Percentiles rank a stretch among this genome's conserved stretches.
Conservation (phyloP, 169 alveolate genomes). For the Plasmodium blacklocki region DNA sequence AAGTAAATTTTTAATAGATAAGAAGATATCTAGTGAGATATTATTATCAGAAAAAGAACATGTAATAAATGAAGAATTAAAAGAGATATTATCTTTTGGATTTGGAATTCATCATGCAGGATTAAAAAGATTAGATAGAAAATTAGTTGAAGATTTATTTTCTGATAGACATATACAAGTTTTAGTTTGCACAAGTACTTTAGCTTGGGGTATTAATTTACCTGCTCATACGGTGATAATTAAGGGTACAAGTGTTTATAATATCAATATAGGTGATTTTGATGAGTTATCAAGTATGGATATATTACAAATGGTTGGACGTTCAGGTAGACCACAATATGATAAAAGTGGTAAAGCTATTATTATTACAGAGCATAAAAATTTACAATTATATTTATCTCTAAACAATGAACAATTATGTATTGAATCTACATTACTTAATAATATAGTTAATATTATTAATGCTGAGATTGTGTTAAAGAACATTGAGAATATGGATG, state of each 20-base stretch:
- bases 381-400: conserved; percentile 96
- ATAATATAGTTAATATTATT: conserved; percentile 95
- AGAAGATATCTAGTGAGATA: conserved; percentile 93
- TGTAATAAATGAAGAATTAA: conserved; percentile 91
- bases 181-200: conserved; percentile 98
- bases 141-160: conserved; percentile 98
- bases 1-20: conserved; percentile 89
- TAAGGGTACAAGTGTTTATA: conserved; percentile 99
- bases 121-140: conserved; percentile 96
- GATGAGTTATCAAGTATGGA: conserved; percentile 98
- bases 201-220: conserved; percentile 99
- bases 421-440: conserved; percentile 96
- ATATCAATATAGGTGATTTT: conserved; percentile 98
- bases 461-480: conserved; percentile 99
- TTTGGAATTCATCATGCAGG: conserved; percentile 99
- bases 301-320: conserved; percentile 99
- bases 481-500: conserved; percentile 93
- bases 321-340: conserved; percentile 99
- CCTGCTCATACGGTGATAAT: conserved; percentile 99
- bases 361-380: conserved; percentile 96
- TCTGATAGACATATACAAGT: conserved; percentile 97
- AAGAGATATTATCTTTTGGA: conserved; percentile 98
- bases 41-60: conserved; percentile 92
- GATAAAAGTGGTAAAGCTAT: conserved; percentile 99
- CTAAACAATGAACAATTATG: conserved; percentile 97